These are phyloP conservation scores for Vanderwaltozyma verrucispora DNA, from an alignment of 805 yeast species.

Conservation along the genomic window DNA sequence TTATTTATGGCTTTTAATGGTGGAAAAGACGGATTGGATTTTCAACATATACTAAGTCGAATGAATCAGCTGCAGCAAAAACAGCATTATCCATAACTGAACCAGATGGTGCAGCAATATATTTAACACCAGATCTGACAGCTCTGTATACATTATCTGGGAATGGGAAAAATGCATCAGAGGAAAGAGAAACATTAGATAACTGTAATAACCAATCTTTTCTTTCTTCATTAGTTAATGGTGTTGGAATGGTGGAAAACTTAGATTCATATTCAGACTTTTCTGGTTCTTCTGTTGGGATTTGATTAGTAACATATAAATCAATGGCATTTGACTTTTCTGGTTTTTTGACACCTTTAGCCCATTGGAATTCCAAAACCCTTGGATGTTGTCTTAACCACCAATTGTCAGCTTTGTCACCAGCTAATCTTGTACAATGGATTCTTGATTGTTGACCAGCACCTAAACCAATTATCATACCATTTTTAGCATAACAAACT, in stretches of 20 bases:
- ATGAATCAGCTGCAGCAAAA: conserved; percentile 88
- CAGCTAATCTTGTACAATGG: conserved; percentile 98
- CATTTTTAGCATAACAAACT: conserved; percentile 96
- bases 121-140: conserved; percentile 91
- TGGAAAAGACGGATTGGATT: conserved; percentile 98
- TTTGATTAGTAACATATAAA: conserved; percentile 81
- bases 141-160: conserved; percentile 98
- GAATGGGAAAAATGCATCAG: conserved; percentile 99
- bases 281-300: conserved; percentile 89
- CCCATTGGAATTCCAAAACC: conserved; percentile 91
- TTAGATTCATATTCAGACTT: conserved; percentile 84
- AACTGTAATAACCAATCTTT: conserved; percentile 76
- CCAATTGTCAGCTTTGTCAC: conserved; percentile 99
- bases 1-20: conserved; percentile 51
- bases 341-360: conserved; percentile 95
- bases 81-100: conserved; percentile 97
- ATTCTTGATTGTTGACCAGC: conserved; percentile 99
- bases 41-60: conserved; percentile 85
- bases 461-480: conserved; percentile 98
- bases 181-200: conserved; percentile 79
- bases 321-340: conserved; percentile 98
- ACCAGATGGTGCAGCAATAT: conserved; percentile 94
- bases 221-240: conserved; percentile 75
- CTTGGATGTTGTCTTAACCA: conserved; percentile 98
- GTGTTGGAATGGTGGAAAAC: conserved; percentile 74